Evolutionary conservation across 768 basidiomycete genomes (phyloP).

Genomic region (Cyclocybe aegerita): DNA sequence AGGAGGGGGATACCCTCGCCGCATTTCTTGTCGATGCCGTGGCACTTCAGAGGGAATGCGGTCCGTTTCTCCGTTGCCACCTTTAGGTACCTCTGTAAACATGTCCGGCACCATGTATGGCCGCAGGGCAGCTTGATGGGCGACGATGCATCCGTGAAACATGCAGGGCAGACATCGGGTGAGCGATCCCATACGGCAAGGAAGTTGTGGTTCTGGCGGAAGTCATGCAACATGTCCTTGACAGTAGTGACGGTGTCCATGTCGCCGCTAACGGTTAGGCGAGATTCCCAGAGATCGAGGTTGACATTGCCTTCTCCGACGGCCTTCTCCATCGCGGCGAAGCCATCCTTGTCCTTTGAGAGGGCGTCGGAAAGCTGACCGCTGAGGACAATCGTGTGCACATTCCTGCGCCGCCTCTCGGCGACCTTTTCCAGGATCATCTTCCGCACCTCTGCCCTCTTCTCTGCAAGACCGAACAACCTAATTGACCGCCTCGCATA

Average conservation of each 20-base stretch:
- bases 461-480: conserved; percentile 49
- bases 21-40: conserved; percentile 66
- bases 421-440: conserved; percentile 47
- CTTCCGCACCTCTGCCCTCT: conserved; percentile 39
- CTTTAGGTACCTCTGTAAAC: conserved; percentile 56
- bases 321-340: conserved; percentile 42
- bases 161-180: conserved; percentile 58
- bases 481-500: conserved; percentile 41
- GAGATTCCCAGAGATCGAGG: conserved; percentile 42
- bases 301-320: conserved; percentile 59
- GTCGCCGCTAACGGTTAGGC: conserved; percentile 57
- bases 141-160: conserved; percentile 53
- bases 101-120: conserved; percentile 67
- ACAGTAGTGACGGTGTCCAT: conserved; percentile 42
- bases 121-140: conserved; percentile 61
- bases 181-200: background rate
- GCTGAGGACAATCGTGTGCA: conserved; percentile 45
- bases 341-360: conserved; percentile 34
- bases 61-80: conserved; percentile 52
- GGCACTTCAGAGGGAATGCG: conserved; percentile 70
- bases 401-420: conserved; percentile 40
- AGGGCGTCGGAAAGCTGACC: conserved; percentile 46
- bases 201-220: background rate
- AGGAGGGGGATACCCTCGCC: conserved; percentile 51
- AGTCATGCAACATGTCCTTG: conserved; percentile 34